Conservation (phyloP, 441 rosid genomes). For the Rhodomyrtus psidioides region DNA sequence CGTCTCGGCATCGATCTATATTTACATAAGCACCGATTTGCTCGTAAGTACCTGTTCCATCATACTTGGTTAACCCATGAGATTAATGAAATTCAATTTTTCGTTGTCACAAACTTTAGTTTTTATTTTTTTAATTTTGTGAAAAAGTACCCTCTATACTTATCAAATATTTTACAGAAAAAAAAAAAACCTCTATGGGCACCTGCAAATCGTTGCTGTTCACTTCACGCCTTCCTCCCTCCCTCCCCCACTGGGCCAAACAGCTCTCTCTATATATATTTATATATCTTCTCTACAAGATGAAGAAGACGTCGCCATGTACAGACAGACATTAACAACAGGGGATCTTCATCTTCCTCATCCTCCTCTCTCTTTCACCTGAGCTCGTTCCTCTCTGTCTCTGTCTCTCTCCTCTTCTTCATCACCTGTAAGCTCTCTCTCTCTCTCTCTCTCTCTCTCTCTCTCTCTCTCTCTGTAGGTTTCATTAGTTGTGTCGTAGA, state of each 20-base stretch:
- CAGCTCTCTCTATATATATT: neutral
- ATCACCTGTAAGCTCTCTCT: neutral
- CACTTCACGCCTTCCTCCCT: neutral
- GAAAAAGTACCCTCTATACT: no score
- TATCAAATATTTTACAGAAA: neutral
- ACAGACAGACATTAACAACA: neutral
- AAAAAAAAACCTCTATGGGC: no score
- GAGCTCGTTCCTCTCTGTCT: neutral
- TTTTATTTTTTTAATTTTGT: no score
- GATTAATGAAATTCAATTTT: neutral
- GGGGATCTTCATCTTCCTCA: neutral
- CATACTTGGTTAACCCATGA: no score
- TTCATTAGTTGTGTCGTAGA: neutral
- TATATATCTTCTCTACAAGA: neutral
- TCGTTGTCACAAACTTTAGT: neutral
- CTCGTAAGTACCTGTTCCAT: no score
- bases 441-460: neutral
- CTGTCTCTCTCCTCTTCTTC: neutral
- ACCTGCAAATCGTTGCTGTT: neutral
- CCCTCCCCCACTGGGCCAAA: no score
- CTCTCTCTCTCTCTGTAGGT: neutral
- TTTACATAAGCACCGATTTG: no score
- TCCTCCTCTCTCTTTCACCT: neutral
- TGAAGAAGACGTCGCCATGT: neutral
- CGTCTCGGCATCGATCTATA: no score